These are phyloP conservation scores for Nigrograna mackinnonii DNA, from an alignment of 2,329 filamentous ascomycete species.

Conservation along the genomic window DNA sequence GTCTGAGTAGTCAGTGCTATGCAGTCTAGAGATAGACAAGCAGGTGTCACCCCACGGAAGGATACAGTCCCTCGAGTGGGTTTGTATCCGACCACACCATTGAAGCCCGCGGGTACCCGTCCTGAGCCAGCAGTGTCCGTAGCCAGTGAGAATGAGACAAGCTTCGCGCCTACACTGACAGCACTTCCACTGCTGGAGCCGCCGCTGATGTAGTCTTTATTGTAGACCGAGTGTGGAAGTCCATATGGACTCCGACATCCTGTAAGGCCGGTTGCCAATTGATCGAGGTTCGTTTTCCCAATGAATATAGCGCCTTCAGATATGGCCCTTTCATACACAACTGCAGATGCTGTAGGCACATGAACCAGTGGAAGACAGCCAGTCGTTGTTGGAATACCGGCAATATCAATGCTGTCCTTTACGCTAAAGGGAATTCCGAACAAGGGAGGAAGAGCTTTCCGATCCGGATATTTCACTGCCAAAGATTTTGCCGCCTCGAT, in stretches of 20 bases:
- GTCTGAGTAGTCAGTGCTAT: conserved; percentile 58
- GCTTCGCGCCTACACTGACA: conserved; percentile 56
- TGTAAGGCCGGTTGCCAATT: conserved; percentile 64
- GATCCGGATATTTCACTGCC: conserved; percentile 42
- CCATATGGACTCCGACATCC: conserved; percentile 64
- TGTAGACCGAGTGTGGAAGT: conserved; percentile 56
- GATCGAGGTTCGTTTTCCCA: conserved; percentile 65
- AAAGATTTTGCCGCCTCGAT: conserved; percentile 47
- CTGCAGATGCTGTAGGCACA: conserved; percentile 52
- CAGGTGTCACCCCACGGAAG: conserved; percentile 55
- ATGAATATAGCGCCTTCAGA: conserved; percentile 60
- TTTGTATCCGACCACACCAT: conserved; percentile 56
- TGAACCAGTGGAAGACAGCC: conserved; percentile 56
- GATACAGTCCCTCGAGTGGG: conserved; percentile 59
- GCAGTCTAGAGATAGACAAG: conserved; percentile 62
- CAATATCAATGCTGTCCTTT: conserved; percentile 61
- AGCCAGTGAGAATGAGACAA: conserved; percentile 60
- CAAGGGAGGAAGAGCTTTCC: conserved; percentile 50
- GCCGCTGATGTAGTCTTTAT: conserved; percentile 56
- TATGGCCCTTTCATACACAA: conserved; percentile 54
- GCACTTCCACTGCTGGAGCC: conserved; percentile 62
- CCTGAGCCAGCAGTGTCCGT: conserved; percentile 61
- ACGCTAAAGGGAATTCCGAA: conserved; percentile 62
- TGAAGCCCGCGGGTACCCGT: conserved; percentile 57
- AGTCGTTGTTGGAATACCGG: conserved; percentile 54